Conservation (phyloP, 2,329 filamentous ascomycete species). For the Claviceps sp. region DNA sequence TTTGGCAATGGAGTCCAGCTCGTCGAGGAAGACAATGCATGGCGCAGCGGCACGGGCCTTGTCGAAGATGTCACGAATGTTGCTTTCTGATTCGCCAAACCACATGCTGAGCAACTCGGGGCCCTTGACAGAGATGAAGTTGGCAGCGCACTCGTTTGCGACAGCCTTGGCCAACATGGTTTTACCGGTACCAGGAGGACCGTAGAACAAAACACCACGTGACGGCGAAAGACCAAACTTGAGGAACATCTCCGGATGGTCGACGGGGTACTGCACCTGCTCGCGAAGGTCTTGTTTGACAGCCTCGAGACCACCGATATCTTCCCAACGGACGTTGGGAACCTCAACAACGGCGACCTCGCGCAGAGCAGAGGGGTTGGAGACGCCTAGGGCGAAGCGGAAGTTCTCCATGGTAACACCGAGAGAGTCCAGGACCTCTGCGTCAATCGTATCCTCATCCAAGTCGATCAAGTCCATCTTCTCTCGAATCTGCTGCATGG, state of each 20-base stretch:
- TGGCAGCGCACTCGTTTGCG: constrained; percentile 97
- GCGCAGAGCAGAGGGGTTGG: constrained; percentile 95
- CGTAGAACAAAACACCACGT: constrained; percentile 96
- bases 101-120: constrained; percentile 98
- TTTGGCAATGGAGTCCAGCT: constrained; percentile 98
- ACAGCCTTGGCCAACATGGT: constrained; percentile 98
- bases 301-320: constrained; percentile 93
- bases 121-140: constrained; percentile 99
- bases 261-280: constrained; percentile 96
- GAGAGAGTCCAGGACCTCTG: constrained; percentile 93
- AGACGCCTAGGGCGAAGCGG: constrained; percentile 93
- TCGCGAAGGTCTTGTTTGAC: constrained; percentile 99
- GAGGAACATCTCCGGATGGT: constrained; percentile 99
- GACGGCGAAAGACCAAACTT: constrained; percentile 98
- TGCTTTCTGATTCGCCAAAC: constrained; percentile 99
- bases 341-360: constrained; percentile 99
- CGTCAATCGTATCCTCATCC: constrained; percentile 97
- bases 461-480: constrained; percentile 99
- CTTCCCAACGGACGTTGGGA: constrained; percentile 98
- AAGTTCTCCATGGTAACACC: constrained; percentile 99
- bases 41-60: constrained; percentile 96
- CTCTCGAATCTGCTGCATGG: constrained; percentile 99
- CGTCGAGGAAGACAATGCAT: constrained; percentile 97
- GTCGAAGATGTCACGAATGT: constrained; percentile 99
- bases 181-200: constrained; percentile 99